Evolutionary conservation across 2,329 filamentous ascomycete species (phyloP), one percentile per base, ranked within the genome.

Genomic region (Trichoderma oligosporum): DNA sequence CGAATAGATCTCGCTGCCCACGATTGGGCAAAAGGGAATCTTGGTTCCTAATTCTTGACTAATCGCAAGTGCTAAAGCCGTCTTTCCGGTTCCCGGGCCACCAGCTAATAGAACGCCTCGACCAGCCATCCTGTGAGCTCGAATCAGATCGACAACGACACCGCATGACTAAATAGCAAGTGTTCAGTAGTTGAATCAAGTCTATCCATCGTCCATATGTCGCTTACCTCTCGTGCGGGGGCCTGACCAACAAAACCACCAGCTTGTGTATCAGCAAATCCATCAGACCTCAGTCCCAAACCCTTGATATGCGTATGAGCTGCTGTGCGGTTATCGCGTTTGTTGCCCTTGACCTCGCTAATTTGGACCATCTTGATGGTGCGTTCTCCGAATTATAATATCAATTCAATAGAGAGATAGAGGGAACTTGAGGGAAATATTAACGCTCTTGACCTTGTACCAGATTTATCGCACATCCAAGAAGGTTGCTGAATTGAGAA

Each of bases 291-390:
- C 65, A 99, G 77, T 16, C 94, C 94, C 38, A 99, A 81, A 51
- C 94, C 94, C 73, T 91, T 96, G 82, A 99, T 99, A 76, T 99
- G 94, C 53, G 93, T 97, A 76, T 99, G 94, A 66, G 93, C 89
- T 61, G 94, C 93, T 46, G 94, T 99, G 71, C 94, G 87, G 77
- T 95, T 94, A 74, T 97, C 93, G 79, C 94, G 91, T 78, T 86
- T 86, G 77, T 91, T 93, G 78, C 88, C 88, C 81, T 96, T 96
- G 70, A 96, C 89, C 78, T 96, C 91, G 78, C 89, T 95, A 75
- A 94, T 91, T 73, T 91, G 87, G 67, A 93, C 89, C 88, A 92
- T 93, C 65, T 70, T 79, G 72, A 66, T 70, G 68, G 68, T 68
- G 46, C 14, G 16, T 20, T 22, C n/a, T n/a, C 16, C 12, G 16